phyloP scores from a whole-genome alignment of 1,284 basidiomycete species.

The Boletus austroedulis region DNA sequence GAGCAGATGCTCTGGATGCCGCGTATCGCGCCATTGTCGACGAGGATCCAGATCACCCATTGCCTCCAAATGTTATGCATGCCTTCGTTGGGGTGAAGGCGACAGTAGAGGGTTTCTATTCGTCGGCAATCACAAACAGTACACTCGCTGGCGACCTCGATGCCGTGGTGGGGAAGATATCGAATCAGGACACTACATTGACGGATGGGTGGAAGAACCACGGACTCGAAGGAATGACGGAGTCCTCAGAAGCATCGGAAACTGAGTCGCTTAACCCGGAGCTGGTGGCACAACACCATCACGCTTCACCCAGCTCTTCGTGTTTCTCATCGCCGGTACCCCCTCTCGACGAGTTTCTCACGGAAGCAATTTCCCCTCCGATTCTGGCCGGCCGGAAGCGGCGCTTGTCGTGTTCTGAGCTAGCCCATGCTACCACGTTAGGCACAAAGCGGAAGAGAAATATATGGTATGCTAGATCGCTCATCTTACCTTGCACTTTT shows the following conservation, averaged over 20 bases:
- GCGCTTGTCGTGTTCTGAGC: neutral
- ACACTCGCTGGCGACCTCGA: too few species aligned
- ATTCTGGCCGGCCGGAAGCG: neutral
- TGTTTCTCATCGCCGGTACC: neutral
- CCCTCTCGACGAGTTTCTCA: neutral
- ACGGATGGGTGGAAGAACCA: too few species aligned
- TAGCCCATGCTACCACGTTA: neutral
- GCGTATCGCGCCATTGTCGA: neutral
- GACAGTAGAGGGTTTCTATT: neutral
- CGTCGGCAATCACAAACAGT: neutral
- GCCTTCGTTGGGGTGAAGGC: neutral
- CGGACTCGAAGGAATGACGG: too few species aligned
- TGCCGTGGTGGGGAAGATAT: too few species aligned
- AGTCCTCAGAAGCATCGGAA: too few species aligned
- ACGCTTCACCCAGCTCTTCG: too few species aligned
- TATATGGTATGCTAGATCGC: constrained; percentile 5
- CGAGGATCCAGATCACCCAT: neutral
- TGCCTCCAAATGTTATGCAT: neutral
- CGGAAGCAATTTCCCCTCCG: neutral
- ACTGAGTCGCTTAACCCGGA: too few species aligned
- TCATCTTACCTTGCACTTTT: neutral
- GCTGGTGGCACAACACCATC: too few species aligned
- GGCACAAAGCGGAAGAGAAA: constrained; percentile 4
- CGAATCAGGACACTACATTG: too few species aligned
- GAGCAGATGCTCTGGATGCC: neutral